Base-by-base conservation (phyloP, 2,329 filamentous ascomycete genomes). In the Calonectria pteridis region DNA sequence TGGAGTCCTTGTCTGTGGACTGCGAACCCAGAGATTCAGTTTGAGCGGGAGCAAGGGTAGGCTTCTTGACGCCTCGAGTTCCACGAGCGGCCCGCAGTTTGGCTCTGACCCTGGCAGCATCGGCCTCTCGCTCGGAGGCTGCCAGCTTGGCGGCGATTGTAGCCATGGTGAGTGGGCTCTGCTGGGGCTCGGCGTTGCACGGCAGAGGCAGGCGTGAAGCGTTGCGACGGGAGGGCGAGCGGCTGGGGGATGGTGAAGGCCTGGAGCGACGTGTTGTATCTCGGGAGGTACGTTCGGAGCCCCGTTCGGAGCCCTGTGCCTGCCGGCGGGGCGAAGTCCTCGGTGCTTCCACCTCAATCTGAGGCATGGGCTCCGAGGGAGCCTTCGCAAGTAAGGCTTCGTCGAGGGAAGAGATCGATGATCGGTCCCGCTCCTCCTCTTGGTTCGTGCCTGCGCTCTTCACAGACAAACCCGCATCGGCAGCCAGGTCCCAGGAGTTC, bases 71-170 rank as follows among this genome's bases (percentile, higher is more conserved):
- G 67, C 81, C 79, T 69, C 83, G 84, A 68, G 80, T 81, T 18
- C 82, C 83, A 43, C 87, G 83, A 3, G 89, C 89, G 1, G 91
- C 91, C 77, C 87, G 89, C 35, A 93, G 86, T 80, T 93, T 93
- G 3, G 91, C 91, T 4, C 91, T 85, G 0, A 93, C 90, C 29
- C 91, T 87, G 1, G 91, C 91, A 1, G 91, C 91, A 75, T 93
- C 91, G 5, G 91, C 91, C 67, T 93, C 91, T 23, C 90, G 87
- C 76, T 93, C 91, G 0, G 91, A 90, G 2, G 91, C 91, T 0
- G 91, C 91, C 0, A 93, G 85, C 82, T 93, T 93, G 33, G 91
- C 90, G 0, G 90, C 89, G 74, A 93, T 93, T 40, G 85, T 88
- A 11, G 90, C 89, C 88, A 92, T 91, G 26, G 89, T 91, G 4